Evolutionary conservation across 2,329 filamentous ascomycete species (phyloP), one percentile per base, ranked within the genome.

Genomic region (Aspergillus calidoustus): DNA sequence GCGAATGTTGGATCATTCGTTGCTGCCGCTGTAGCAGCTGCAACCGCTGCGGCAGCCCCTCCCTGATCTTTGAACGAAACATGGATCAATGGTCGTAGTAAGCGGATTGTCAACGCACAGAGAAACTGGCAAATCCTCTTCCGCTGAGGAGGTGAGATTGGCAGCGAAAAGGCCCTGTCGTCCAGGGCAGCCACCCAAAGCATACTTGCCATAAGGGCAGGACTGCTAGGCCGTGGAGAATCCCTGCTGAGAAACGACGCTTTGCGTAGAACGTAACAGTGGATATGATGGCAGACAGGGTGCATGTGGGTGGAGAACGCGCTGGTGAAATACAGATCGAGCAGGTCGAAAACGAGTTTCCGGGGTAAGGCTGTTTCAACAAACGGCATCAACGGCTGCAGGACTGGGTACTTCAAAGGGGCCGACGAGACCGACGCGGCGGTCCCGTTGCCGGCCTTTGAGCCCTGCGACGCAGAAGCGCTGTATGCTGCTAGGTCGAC

Each of bases 171-270:
- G 9, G 92, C 92, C 72, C 96, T 92, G 77, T 92, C 95, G 19
- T 93, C 96, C 75, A 97, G 89, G n/a, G 93, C 93, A 31, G 92
- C 92, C 51, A 96, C 91, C 93, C 93, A 97, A n/a, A 97, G 85
- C 87, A 97, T 97, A 77, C 92, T 96, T 43, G 93, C 91, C 28
- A 97, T 83, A 50, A 97, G 82, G 3, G 93, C 92, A 47, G 93
- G 93, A 70, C 91, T 94, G 74, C 92, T 97, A 59, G 84, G 84
- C 62, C 93, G 86, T 30, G 93, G 93, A 68, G 88, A 90, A 60
- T 87, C 90, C n/a, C 86, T 87, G 71, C 93, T 90, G 44, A 97
- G 82, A 74, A 97, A 92, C 0, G 93, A 94, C 64, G 88, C 86
- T 75, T 95, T 96, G 66, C 93, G 87, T 78, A 97, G 92, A 60